A percentile compares a stretch with the other conserved stretches of the same genome.
Evolutionary conservation across 192 early-diverging fungal genomes (phyloP).

Genomic region (Dissophora ornata): DNA sequence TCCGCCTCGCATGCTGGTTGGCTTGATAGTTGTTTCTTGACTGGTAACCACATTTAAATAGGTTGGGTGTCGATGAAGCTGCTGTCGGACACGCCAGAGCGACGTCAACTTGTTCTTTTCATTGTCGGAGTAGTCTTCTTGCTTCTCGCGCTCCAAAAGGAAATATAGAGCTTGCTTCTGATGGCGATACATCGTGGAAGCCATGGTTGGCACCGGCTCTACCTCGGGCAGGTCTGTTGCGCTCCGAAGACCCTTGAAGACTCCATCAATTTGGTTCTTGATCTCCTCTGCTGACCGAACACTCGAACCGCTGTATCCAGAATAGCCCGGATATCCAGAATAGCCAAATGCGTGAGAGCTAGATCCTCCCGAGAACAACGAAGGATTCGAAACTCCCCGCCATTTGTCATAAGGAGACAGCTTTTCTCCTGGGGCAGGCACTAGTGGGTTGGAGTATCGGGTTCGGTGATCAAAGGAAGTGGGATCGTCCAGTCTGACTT

Average conservation of each 20-base stretch:
- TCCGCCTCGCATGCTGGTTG: conserved; percentile 65
- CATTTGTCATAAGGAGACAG: conserved; percentile 39
- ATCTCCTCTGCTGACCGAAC: conserved; percentile 48
- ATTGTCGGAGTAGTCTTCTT: conserved; percentile 64
- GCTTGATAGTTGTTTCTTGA: conserved; percentile 52
- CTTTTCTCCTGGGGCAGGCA: conserved; percentile 33
- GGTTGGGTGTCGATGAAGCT: conserved; percentile 49
- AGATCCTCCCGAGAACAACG: conserved; percentile 3
- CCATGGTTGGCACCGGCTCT: conserved; percentile 59
- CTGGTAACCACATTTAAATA: conserved; percentile 65
- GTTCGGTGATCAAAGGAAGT: conserved; percentile 45
- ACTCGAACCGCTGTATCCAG: conserved; percentile 20
- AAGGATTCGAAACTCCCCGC: conserved; percentile 29
- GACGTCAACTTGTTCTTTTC: conserved; percentile 57
- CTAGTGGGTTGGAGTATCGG: conserved; percentile 45
- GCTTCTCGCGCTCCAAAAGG: conserved; percentile 79
- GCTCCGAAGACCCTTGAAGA: conserved; percentile 68
- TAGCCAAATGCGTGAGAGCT: conserved; percentile 9
- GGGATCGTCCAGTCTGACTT: conserved; percentile 41
- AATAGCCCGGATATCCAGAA: conserved; percentile 31
- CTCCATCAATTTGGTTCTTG: conserved; percentile 66
- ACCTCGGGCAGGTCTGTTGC: conserved; percentile 60
- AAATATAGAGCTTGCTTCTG: conserved; percentile 89
- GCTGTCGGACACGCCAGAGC: conserved; percentile 53
- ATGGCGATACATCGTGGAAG: conserved; percentile 76